Evolutionary conservation across 495 filamentous ascomycete genomes (phyloP), one percentile per base, ranked within the genome.

Genomic region (Neurospora pannonica): DNA sequence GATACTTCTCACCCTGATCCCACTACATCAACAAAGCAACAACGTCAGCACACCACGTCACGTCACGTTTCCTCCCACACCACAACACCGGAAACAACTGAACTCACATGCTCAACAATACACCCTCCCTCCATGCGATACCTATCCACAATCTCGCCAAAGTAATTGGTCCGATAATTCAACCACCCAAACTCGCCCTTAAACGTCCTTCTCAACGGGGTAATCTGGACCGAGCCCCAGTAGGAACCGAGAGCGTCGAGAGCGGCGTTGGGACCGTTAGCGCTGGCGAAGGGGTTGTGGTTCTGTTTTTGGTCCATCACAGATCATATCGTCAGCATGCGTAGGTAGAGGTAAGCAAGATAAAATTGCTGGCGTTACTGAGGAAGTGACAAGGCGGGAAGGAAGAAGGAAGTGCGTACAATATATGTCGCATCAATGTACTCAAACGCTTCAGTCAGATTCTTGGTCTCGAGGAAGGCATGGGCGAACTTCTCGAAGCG

Each of bases 21-120:
- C 54, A 67, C 54, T 67, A 67, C 54, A 34, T 4, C 54, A 36
- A 34, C 54, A 67, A 67, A 67, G 13, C 54, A 67, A 67, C 54
- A 34, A 67, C 34, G 15, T 67, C 28, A 67, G 54, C 28, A 67
- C 54, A 1, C 31, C 24, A 62, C 24, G 54, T 31, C 24, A 62
- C 13, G 8, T 43, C 40, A n/a, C 17, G 7, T n/a, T 43, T 43
- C 7, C 40, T 17, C 13, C 40, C 40, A 31, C 54, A 31, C 2
- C 5, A 31, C 15, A 19, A 67, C 54, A 34, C 31, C 15, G 2
- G 28, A 62, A 31, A 15, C 54, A 31, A 67, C 15, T 28, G 24
- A 31, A 74, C 77, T 76, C 70, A 82, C 80, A 77, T 81, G 80
- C 71, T 81, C 80, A 72, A 74, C 78, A 76, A 82, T 82, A 72